phyloP scores from a whole-genome alignment of 1,284 basidiomycete species.

The Ganoderma leucocontextum region DNA sequence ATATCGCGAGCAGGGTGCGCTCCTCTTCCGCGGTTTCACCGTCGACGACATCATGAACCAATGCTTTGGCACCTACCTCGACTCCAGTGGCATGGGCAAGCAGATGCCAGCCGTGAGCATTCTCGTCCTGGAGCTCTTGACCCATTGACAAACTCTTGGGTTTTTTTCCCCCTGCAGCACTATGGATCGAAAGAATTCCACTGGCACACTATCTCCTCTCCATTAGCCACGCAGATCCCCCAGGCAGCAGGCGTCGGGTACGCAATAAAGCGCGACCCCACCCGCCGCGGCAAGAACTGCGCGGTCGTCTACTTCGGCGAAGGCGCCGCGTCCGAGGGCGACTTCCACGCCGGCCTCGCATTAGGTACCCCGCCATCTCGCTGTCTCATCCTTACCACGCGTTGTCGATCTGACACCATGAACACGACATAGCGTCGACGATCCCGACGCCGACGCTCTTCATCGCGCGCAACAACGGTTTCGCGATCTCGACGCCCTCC shows the following conservation, averaged over 20 bases:
- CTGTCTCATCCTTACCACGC: background rate
- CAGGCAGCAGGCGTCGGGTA: slow-evolving; percentile 95
- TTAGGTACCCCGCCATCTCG: slow-evolving; percentile 45
- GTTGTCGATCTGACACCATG: background rate
- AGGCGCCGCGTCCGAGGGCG: slow-evolving; percentile 81
- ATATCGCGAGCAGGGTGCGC: slow-evolving; percentile 90
- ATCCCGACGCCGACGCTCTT: slow-evolving; percentile 77
- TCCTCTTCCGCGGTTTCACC: slow-evolving; percentile 87
- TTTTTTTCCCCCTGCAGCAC: slow-evolving; percentile 60
- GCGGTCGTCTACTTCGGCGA: slow-evolving; percentile 94
- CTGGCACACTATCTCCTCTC: slow-evolving; percentile 94
- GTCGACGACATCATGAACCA: slow-evolving; percentile 84
- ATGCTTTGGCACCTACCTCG: slow-evolving; percentile 87
- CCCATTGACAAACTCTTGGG: background rate
- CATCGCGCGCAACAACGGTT: slow-evolving; percentile 88
- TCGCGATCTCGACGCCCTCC: slow-evolving; percentile 94
- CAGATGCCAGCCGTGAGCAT: slow-evolving; percentile 85
- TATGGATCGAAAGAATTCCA: slow-evolving; percentile 87
- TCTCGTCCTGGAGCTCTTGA: background rate
- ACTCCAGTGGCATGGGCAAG: slow-evolving; percentile 84
- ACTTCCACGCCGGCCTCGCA: slow-evolving; percentile 82
- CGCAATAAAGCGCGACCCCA: slow-evolving; percentile 84
- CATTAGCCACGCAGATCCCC: slow-evolving; percentile 95
- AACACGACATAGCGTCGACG: slow-evolving; percentile 61
- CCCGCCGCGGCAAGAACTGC: slow-evolving; percentile 76